phyloP scores from a whole-genome alignment of 2,329 filamentous ascomycete species.

The Fusarium acutatum region DNA sequence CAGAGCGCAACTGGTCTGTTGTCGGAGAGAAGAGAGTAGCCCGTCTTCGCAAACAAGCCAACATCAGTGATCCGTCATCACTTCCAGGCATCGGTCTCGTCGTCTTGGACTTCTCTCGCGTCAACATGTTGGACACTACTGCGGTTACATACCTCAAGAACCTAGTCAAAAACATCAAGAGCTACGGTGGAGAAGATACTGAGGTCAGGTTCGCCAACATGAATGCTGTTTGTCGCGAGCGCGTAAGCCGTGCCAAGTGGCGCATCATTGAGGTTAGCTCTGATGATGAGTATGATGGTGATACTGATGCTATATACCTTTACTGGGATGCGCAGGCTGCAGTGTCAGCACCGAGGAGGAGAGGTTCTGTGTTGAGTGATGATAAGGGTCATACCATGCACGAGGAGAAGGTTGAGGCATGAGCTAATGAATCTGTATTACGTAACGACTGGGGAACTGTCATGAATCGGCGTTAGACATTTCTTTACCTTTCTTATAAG shows the following conservation, averaged over 20 bases:
- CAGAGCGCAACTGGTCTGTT: slow-evolving; percentile 63
- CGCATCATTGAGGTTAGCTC: slow-evolving; percentile 17
- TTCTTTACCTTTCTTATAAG: not conserved
- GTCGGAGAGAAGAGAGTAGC: slow-evolving; percentile 57
- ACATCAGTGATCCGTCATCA: slow-evolving; percentile 45
- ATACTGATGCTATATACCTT: slow-evolving; percentile 6
- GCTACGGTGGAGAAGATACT: slow-evolving; percentile 57
- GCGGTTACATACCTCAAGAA: slow-evolving; percentile 59
- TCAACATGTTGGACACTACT: slow-evolving; percentile 63
- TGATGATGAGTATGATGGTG: slow-evolving; percentile 3
- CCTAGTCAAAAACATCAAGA: slow-evolving; percentile 56
- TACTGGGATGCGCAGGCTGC: slow-evolving; percentile 33
- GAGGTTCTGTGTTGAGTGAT: slow-evolving; percentile 15
- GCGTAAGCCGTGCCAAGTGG: slow-evolving; percentile 53
- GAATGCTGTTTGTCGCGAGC: slow-evolving; percentile 50
- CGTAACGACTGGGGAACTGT: not conserved
- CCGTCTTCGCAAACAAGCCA: slow-evolving; percentile 53
- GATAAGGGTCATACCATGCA: slow-evolving; percentile 21
- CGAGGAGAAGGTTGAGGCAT: slow-evolving; percentile 30
- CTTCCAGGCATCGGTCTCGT: slow-evolving; percentile 54
- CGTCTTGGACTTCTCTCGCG: slow-evolving; percentile 61
- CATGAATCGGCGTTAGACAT: not conserved
- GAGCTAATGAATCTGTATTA: not conserved
- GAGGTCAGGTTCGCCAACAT: slow-evolving; percentile 60
- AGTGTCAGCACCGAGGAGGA: slow-evolving; percentile 26